Percentiles rank a stretch among this genome's conserved stretches.
phyloP scores from a whole-genome alignment of 768 basidiomycete species.

The Phaffia australis region DNA sequence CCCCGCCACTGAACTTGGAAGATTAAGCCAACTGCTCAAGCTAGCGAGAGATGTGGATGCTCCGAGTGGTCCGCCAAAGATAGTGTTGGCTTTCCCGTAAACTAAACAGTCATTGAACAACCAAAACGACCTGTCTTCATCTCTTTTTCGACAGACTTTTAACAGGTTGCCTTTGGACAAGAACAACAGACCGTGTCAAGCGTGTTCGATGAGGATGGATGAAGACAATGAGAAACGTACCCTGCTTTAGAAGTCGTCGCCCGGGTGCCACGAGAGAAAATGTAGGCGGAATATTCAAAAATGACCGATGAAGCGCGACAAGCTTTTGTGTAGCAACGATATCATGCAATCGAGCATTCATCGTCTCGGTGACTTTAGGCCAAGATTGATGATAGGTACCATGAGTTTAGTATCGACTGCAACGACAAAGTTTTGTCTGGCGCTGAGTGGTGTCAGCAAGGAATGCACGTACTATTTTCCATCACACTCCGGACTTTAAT shows the following conservation, averaged over 20 bases:
- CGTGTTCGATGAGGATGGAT: not conserved
- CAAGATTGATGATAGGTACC: not conserved
- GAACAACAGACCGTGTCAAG: too few relatives aligned
- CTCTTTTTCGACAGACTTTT: constrained; percentile 9
- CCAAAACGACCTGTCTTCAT: constrained; percentile 24
- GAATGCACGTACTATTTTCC: constrained; percentile 53
- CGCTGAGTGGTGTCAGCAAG: constrained; percentile 4
- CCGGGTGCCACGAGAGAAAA: constrained; percentile 67
- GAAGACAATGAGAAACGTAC: constrained; percentile 14
- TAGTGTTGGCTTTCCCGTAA: constrained; percentile 20
- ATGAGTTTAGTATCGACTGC: not conserved
- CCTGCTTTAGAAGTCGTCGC: constrained; percentile 60
- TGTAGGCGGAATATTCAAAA: constrained; percentile 54
- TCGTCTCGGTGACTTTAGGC: constrained; percentile 56
- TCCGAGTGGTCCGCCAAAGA: not conserved
- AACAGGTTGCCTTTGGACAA: constrained; percentile 18
- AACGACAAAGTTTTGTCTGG: constrained; percentile 13
- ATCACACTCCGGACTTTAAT: constrained; percentile 54
- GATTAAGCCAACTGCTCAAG: too few relatives aligned
- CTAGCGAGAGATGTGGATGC: too few relatives aligned
- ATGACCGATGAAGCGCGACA: constrained; percentile 66
- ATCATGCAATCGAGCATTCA: constrained; percentile 66
- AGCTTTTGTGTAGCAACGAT: constrained; percentile 67
- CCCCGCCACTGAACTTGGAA: too few relatives aligned
- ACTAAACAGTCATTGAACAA: constrained; percentile 27